phyloP scores from a whole-genome alignment of 106 monocot genomes.

The Dendrobium officinale region DNA sequence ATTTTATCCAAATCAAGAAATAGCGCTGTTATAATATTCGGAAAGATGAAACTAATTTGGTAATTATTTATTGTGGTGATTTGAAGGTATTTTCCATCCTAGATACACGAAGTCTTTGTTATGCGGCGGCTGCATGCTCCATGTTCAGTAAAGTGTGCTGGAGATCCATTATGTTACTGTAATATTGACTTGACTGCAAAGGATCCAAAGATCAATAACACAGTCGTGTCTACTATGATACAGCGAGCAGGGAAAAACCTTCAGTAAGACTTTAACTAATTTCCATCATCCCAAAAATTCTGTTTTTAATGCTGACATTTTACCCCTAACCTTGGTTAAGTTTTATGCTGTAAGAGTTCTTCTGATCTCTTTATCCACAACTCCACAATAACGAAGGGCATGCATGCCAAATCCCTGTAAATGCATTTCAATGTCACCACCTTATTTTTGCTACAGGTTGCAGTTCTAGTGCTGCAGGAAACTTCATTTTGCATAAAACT shows the following conservation, averaged over 20 bases:
- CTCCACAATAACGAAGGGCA: too few relatives aligned
- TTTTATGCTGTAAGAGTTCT: not conserved
- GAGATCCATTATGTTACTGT: conserved; percentile 63
- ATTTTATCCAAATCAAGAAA: not conserved
- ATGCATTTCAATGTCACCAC: too few relatives aligned
- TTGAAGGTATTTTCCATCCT: conserved; percentile 75
- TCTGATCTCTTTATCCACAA: too few relatives aligned
- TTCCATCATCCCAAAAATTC: not conserved
- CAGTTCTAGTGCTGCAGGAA: too few relatives aligned
- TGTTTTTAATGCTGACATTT: not conserved
- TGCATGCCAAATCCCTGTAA: too few relatives aligned
- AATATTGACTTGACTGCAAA: conserved; percentile 59
- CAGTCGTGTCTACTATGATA: conserved; percentile 63
- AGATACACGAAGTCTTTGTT: conserved; percentile 63
- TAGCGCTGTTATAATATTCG: not conserved
- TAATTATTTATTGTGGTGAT: conserved; percentile 4
- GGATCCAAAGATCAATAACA: conserved; percentile 39
- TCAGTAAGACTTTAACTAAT: conserved; percentile 29
- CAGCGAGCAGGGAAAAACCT: conserved; percentile 69
- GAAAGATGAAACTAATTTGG: not conserved
- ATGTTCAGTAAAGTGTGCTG: conserved; percentile 65
- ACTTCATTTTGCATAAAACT: too few relatives aligned
- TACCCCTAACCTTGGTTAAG: not conserved
- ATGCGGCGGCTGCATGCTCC: conserved; percentile 63
- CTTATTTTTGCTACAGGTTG: too few relatives aligned